phyloP scores from a whole-genome alignment of 2,329 filamentous ascomycete genomes.

The Akanthomyces dipterigenus region DNA sequence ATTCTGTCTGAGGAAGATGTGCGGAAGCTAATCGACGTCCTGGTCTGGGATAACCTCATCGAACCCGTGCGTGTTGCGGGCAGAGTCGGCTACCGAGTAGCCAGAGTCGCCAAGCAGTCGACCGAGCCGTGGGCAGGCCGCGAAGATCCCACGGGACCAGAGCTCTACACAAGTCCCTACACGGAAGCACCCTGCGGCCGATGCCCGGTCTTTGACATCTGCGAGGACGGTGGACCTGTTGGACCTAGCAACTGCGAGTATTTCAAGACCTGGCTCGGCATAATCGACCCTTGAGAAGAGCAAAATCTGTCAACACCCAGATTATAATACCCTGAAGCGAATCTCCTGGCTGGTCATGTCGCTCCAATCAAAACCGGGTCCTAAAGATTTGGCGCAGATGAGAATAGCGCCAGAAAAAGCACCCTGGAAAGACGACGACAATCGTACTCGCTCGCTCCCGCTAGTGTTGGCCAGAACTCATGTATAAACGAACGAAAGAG shows the following conservation, averaged over 20 bases:
- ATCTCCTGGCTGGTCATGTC: background rate
- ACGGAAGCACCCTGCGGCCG: conserved; percentile 85
- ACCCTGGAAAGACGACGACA: background rate
- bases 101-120: conserved; percentile 41
- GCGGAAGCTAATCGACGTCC: conserved; percentile 77
- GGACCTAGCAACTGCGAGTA: conserved; percentile 88
- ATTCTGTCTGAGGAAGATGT: conserved; percentile 68
- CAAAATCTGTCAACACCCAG: background rate
- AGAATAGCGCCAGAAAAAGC: background rate
- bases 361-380: background rate
- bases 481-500: background rate
- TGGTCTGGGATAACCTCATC: conserved; percentile 81
- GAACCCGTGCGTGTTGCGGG: conserved; percentile 53
- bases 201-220: conserved; percentile 90
- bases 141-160: conserved; percentile 32
- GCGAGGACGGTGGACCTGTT: conserved; percentile 83
- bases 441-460: background rate
- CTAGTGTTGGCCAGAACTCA: background rate
- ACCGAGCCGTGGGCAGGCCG: conserved; percentile 33
- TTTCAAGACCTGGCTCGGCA: conserved; percentile 73
- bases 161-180: conserved; percentile 59
- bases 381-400: background rate
- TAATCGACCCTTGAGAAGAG: conserved; percentile 24
- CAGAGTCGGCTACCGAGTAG: conserved; percentile 46
- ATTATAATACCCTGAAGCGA: background rate